phyloP scores from a whole-genome alignment of 202 grass and related monocot species.

The Digitaria exilis region DNA sequence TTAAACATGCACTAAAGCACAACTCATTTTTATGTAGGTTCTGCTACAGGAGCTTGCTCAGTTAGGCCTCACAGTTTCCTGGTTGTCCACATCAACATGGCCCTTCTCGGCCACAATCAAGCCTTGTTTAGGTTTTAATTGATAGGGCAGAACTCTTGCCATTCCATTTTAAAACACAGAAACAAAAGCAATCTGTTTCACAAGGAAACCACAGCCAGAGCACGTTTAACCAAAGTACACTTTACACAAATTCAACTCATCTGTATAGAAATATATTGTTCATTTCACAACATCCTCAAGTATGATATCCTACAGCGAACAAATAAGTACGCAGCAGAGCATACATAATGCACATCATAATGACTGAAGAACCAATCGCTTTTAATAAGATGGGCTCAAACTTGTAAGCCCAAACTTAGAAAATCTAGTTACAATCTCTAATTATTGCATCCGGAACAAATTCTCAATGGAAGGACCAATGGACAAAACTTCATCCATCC shows the following conservation, averaged over 20 bases:
- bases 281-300: not conserved
- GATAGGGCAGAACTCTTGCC: not conserved
- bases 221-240: not conserved
- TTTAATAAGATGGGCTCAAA: slow-evolving; percentile 2
- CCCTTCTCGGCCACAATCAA: not conserved
- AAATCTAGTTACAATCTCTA: slow-evolving; percentile 17
- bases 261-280: slow-evolving; percentile 14
- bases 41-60: not conserved
- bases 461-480: slow-evolving; percentile 63
- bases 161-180: not conserved
- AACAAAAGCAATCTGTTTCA: not conserved
- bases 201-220: not conserved
- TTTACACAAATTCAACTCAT: slow-evolving; percentile 17
- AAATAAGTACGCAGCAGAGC: slow-evolving; percentile 27
- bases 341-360: slow-evolving; percentile 28
- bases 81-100: not conserved
- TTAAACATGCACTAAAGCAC: too few species aligned
- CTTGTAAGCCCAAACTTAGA: slow-evolving; percentile 27
- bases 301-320: slow-evolving; percentile 10
- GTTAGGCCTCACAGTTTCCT: not conserved
- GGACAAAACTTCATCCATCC: slow-evolving; percentile 60
- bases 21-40: not conserved
- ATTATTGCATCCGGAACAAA: slow-evolving; percentile 57
- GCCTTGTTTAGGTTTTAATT: not conserved
- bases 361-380: slow-evolving; percentile 5